phyloP scores from a whole-genome alignment of 169 alveolate species.

The Plasmodium reichenowi region DNA sequence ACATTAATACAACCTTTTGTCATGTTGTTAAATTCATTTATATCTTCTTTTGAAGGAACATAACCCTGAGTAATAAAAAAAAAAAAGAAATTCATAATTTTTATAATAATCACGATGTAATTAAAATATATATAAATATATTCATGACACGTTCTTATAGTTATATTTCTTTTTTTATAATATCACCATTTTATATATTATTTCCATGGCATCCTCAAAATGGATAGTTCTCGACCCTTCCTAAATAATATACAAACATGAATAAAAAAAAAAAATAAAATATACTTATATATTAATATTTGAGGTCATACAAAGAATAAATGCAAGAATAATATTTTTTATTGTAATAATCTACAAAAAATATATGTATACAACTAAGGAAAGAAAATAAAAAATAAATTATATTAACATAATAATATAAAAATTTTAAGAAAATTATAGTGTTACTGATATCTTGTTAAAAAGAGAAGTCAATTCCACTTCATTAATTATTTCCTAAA shows the following conservation, averaged over 20 bases:
- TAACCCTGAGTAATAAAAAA: constrained; percentile 48
- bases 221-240: constrained; percentile 53
- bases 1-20: constrained; percentile 26
- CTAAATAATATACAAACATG: neutral
- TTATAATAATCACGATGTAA: neutral
- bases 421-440: neutral
- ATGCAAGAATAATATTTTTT: too few species aligned
- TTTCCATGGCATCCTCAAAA: constrained; percentile 25
- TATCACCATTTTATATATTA: constrained; percentile 52
- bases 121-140: neutral
- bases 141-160: too few species aligned
- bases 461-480: constrained; percentile 62
- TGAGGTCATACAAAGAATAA: too few species aligned
- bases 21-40: constrained; percentile 26
- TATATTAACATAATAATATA: too few species aligned
- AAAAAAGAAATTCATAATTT: neutral
- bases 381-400: too few species aligned
- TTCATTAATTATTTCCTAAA: constrained; percentile 48
- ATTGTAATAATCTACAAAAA: too few species aligned
- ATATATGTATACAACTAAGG: too few species aligned
- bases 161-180: neutral
- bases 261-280: too few species aligned
- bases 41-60: constrained; percentile 68
- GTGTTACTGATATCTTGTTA: constrained; percentile 54
- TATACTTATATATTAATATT: too few species aligned